Evolutionary conservation across 2,329 filamentous ascomycete species (phyloP).

Genomic region (Aspergillus neoniger): DNA sequence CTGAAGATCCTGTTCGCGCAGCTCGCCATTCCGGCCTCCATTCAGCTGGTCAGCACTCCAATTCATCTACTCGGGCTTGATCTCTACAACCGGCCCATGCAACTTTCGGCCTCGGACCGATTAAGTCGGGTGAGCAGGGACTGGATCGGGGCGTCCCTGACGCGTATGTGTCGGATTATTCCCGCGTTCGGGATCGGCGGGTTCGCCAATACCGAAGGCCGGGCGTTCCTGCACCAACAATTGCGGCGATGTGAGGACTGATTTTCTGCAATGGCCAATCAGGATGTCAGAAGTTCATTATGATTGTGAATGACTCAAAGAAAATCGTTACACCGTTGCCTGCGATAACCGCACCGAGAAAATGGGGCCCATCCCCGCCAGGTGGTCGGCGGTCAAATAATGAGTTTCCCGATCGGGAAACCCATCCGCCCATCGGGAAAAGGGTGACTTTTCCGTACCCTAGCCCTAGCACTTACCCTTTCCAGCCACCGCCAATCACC

Average conservation of each 20-base stretch:
- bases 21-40: slow-evolving; percentile 72
- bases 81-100: slow-evolving; percentile 69
- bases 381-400: not conserved
- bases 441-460: not conserved
- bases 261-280: not conserved
- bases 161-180: slow-evolving; percentile 78
- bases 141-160: slow-evolving; percentile 71
- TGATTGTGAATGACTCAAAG: too few relatives aligned
- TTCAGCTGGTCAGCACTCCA: slow-evolving; percentile 78
- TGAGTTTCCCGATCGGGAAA: not conserved
- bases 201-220: slow-evolving; percentile 67
- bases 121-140: slow-evolving; percentile 66
- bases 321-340: too few relatives aligned
- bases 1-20: slow-evolving; percentile 54
- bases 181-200: slow-evolving; percentile 87
- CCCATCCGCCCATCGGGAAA: not conserved
- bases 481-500: not conserved
- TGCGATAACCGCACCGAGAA: too few relatives aligned
- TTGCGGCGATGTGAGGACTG: slow-evolving; percentile 13
- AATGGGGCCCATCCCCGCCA: not conserved
- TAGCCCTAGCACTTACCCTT: not conserved
- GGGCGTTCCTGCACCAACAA: slow-evolving; percentile 34
- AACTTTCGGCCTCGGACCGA: slow-evolving; percentile 56
- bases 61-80: slow-evolving; percentile 81
- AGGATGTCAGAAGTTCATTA: not conserved